These are phyloP conservation scores for Ogataea neopini DNA, from an alignment of 805 yeast genomes.

Conservation along the genomic window DNA sequence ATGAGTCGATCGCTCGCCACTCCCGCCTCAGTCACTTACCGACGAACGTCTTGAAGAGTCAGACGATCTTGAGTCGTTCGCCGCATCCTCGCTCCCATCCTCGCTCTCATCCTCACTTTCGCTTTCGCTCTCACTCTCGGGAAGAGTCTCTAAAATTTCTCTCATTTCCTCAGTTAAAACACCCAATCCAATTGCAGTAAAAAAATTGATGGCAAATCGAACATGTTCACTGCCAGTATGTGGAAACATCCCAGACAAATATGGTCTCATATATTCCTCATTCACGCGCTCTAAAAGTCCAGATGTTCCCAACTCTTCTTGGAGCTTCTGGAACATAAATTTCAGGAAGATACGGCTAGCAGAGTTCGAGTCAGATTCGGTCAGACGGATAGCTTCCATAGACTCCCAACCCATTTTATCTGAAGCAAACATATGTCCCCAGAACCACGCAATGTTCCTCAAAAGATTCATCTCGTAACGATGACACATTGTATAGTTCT, in stretches of 20 bases:
- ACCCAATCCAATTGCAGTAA: slow-evolving; percentile 92
- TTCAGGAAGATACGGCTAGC: slow-evolving; percentile 80
- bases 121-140: slow-evolving; percentile 32
- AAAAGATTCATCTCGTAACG: slow-evolving; percentile 71
- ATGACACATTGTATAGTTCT: slow-evolving; percentile 58
- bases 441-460: slow-evolving; percentile 77
- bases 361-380: slow-evolving; percentile 74
- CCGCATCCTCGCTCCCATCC: slow-evolving; percentile 28
- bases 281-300: slow-evolving; percentile 49
- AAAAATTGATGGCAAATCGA: slow-evolving; percentile 82
- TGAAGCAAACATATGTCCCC: slow-evolving; percentile 79
- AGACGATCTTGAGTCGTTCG: too few species aligned
- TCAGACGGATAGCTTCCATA: slow-evolving; percentile 55
- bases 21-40: not conserved
- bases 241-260: slow-evolving; percentile 66
- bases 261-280: slow-evolving; percentile 53
- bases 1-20: too few species aligned
- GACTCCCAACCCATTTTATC: slow-evolving; percentile 68
- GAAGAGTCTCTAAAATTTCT: slow-evolving; percentile 32
- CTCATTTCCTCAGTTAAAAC: slow-evolving; percentile 82
- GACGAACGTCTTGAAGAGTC: not conserved
- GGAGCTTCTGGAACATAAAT: slow-evolving; percentile 75
- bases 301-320: slow-evolving; percentile 69
- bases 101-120: slow-evolving; percentile 21
- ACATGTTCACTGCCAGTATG: slow-evolving; percentile 48